Evolutionary conservation across 352 stramenopile species (phyloP).

Genomic region (Thalassiosira mediterranea): DNA sequence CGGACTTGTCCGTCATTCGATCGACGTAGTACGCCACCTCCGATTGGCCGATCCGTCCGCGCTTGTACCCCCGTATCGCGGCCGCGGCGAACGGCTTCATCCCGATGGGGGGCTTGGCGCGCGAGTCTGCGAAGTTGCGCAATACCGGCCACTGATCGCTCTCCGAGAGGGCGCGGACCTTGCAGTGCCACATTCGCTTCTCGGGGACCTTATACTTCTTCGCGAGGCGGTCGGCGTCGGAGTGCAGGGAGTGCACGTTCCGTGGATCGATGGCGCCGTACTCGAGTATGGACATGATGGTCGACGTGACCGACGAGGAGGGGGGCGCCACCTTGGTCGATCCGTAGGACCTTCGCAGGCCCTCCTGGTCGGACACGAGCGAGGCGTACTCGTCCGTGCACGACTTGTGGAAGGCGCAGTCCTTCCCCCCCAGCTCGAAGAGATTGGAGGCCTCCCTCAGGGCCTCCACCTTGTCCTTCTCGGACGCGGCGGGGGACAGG

Average conservation of each 20-base stretch:
- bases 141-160: conserved; percentile 75
- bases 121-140: conserved; percentile 66
- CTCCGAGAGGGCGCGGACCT: conserved; percentile 73
- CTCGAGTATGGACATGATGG: conserved; percentile 70
- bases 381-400: conserved; percentile 79
- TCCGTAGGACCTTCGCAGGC: conserved; percentile 66
- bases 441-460: conserved; percentile 74
- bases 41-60: background rate
- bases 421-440: conserved; percentile 74
- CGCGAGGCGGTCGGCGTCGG: conserved; percentile 75
- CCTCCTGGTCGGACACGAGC: conserved; percentile 75
- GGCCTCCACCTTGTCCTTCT: conserved; percentile 60
- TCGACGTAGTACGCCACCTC: conserved; percentile 79
- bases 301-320: conserved; percentile 70
- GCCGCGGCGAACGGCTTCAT: conserved; percentile 79
- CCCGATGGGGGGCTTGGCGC: conserved; percentile 74
- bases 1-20: conserved; percentile 54
- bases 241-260: conserved; percentile 63
- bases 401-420: conserved; percentile 77
- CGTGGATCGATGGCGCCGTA: conserved; percentile 64
- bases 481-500: conserved; percentile 33
- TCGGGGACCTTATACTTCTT: conserved; percentile 78
- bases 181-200: conserved; percentile 77
- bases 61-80: conserved; percentile 65
- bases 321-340: conserved; percentile 62